Evolutionary conservation across 306 rosid species (phyloP), one percentile per base, ranked within the genome.

Genomic region (Prunus dulcis): DNA sequence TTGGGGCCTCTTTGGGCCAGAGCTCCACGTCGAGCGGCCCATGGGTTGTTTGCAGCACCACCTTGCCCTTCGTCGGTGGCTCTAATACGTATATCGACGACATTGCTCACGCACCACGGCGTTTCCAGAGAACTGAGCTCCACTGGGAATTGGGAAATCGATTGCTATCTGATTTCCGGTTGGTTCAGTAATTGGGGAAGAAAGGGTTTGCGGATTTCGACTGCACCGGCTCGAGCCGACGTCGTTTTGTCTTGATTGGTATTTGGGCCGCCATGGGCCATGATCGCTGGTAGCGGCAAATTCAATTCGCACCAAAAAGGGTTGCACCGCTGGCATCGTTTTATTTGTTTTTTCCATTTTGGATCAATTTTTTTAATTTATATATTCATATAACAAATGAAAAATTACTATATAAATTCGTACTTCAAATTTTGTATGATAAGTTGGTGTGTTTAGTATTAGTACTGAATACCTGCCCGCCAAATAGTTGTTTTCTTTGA

Each of bases 1-100:
- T 95, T 0, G 97, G 98, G 13, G 99, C 98, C 73, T 95, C 99
- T 69, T 92, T 95, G 2, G 98, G 98, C 99, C 99, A 95, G 3
- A 92, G 89, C 78, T 92, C 99, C 65, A 92, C 84, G 83, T 95
- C 99, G 22, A 95, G 76, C 4, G 99, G 98, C 9, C 97, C 99
- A 20, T 91, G 84, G 47, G 96, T 92, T 5, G 99, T 92, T 64
- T 79, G 83, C 84, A 95, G 32, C 22, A 95, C 93, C 82, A 92
- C 93, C 81, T 92, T 95, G 67, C 99, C 99, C 78, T 83, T 91
- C 67, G 99, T 95, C 85, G 99, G 98, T 9, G 99, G 98, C 83
- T 95, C 99, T 60, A 92, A 64, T 3, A 95, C 98, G 85, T 95
- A 90, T 60, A 95, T 86, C 76, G 99, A 83, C 82, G 98, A 92